Conservation (phyloP, 2,329 filamentous ascomycete genomes). For the Dendryphion nanum region DNA sequence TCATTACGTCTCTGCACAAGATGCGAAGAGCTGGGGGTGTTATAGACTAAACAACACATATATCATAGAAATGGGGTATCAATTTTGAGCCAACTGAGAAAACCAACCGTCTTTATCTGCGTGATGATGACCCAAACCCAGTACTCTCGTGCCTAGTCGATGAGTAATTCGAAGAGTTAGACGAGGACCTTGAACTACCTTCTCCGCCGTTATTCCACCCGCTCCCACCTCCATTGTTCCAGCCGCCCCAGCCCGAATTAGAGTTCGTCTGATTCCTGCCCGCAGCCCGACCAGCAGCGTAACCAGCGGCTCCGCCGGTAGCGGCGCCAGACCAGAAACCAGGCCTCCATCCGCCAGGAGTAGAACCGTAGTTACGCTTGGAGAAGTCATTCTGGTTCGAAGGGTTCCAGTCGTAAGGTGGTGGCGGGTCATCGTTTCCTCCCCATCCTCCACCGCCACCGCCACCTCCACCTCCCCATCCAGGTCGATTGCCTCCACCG, state of each 20-base stretch:
- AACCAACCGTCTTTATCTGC: slow-evolving; percentile 26
- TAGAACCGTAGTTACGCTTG: slow-evolving; percentile 9
- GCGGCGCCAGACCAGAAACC: slow-evolving; percentile 74
- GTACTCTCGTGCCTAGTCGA: slow-evolving; percentile 64
- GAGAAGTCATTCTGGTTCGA: slow-evolving; percentile 16
- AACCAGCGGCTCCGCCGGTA: slow-evolving; percentile 67
- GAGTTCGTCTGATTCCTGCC: slow-evolving; percentile 42
- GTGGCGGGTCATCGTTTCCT: slow-evolving; percentile 46
- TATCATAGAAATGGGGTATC: too few species aligned
- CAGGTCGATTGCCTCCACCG: slow-evolving; percentile 26
- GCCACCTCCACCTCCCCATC: slow-evolving; percentile 42
- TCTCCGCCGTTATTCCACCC: slow-evolving; percentile 35
- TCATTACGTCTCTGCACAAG: too few species aligned
- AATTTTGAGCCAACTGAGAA: slow-evolving; percentile 20
- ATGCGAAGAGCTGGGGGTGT: too few species aligned
- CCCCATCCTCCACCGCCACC: slow-evolving; percentile 41
- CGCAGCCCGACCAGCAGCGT: slow-evolving; percentile 54
- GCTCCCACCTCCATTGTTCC: slow-evolving; percentile 28
- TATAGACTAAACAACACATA: too few species aligned
- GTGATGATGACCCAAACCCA: slow-evolving; percentile 67
- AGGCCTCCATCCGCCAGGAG: slow-evolving; percentile 62
- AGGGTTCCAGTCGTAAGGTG: slow-evolving; percentile 45
- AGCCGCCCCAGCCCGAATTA: slow-evolving; percentile 20
- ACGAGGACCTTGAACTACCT: slow-evolving; percentile 35
- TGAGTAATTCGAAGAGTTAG: slow-evolving; percentile 37